These are phyloP conservation scores for Theileria luwenshuni DNA, from an alignment of 169 alveolate species.

Conservation along the genomic window DNA sequence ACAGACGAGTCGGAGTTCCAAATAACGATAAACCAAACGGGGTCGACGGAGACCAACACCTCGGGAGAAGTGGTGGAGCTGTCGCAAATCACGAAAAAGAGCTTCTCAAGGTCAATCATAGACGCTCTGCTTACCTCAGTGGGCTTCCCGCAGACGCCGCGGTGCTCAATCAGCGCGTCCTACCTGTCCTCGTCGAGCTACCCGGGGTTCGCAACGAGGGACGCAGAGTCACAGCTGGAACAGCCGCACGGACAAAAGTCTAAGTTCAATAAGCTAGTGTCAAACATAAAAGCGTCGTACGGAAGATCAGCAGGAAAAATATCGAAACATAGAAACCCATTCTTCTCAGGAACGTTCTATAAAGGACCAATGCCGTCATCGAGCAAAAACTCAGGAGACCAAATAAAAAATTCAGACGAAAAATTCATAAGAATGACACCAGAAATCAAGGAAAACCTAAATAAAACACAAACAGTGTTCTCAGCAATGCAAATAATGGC, in stretches of 20 bases:
- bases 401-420: background rate
- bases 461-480: slow-evolving; percentile 50
- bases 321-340: background rate
- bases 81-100: background rate
- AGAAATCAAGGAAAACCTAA: slow-evolving; percentile 13
- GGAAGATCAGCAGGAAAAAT: background rate
- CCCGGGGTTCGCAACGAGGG: background rate
- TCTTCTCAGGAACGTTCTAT: background rate
- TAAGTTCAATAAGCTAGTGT: background rate
- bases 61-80: background rate
- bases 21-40: background rate
- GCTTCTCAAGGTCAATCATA: background rate
- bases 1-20: background rate
- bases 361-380: background rate
- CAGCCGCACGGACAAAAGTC: background rate
- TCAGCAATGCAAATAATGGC: slow-evolving; percentile 74
- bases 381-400: background rate
- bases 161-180: background rate
- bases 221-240: background rate
- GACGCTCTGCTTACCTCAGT: background rate
- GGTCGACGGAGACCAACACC: background rate
- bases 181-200: background rate
- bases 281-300: background rate
- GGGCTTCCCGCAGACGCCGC: background rate
- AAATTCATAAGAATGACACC: slow-evolving; percentile 6